Percentiles rank a stretch among this genome's conserved stretches.
Evolutionary conservation across 2,329 filamentous ascomycete species (phyloP).

Genomic region (Atkinsonella texensis): DNA sequence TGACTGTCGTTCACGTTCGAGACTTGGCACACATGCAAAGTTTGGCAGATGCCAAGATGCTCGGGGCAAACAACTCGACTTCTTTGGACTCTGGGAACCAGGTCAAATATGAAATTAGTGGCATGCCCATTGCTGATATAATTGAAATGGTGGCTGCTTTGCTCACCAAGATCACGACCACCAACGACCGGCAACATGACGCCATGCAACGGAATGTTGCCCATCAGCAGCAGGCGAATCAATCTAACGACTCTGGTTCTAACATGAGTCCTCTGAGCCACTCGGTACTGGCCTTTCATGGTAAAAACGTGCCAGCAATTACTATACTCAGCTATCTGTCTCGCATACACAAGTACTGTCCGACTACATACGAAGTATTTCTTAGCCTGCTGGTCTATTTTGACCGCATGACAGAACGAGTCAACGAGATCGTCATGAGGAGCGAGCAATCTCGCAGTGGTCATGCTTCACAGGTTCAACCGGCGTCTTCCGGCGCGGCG

Average conservation of each 20-base stretch:
- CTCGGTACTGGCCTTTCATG: conserved; percentile 85
- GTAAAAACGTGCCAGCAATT: conserved; percentile 95
- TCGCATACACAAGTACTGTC: conserved; percentile 97
- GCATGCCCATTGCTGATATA: conserved; percentile 92
- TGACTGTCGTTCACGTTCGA: conserved; percentile 62
- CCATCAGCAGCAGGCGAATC: conserved; percentile 44
- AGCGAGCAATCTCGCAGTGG: conserved; percentile 41
- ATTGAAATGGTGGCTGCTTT: conserved; percentile 98
- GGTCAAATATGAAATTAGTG: conserved; percentile 84
- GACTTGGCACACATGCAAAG: conserved; percentile 86
- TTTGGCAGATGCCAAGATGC: conserved; percentile 67
- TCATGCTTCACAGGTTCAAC: conserved; percentile 6
- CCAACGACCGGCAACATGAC: conserved; percentile 90
- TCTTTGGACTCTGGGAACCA: conserved; percentile 36
- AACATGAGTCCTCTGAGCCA: conserved; percentile 47
- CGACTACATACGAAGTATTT: conserved; percentile 96
- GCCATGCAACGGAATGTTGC: conserved; percentile 62
- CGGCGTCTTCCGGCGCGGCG: conserved; percentile 5
- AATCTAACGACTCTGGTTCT: conserved; percentile 39
- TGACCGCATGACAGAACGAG: conserved; percentile 94
- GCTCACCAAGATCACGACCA: conserved; percentile 92
- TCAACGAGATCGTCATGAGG: conserved; percentile 70
- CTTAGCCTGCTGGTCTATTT: conserved; percentile 93
- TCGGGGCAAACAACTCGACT: conserved; percentile 37
- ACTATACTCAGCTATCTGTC: conserved; percentile 92